Conservation (phyloP, 75 land plant genomes). For the Cunninghamia lanceolata region DNA sequence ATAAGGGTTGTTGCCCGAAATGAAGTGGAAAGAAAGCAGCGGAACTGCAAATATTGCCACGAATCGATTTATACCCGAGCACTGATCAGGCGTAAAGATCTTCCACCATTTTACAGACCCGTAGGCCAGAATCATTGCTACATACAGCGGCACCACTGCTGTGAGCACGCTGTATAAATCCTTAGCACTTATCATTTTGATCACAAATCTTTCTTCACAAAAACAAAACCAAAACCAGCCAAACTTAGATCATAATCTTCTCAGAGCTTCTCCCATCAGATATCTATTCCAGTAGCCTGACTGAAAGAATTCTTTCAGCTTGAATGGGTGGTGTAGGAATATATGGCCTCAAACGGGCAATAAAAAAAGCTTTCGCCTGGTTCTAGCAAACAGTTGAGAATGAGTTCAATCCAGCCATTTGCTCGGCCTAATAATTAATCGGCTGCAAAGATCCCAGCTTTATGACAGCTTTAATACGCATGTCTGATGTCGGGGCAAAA, state of each 20-base stretch:
- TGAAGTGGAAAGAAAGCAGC: conserved; percentile 87
- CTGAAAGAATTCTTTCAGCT: too few relatives aligned
- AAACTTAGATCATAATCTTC: too few relatives aligned
- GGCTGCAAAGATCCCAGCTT: conserved; percentile 7
- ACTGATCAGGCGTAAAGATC: conserved; percentile 83
- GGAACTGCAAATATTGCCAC: conserved; percentile 95
- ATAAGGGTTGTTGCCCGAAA: conserved; percentile 78
- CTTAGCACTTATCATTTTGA: conserved; percentile 54
- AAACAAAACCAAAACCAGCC: not conserved
- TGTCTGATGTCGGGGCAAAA: conserved; percentile 13
- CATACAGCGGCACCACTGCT: conserved; percentile 87
- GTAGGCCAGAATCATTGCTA: conserved; percentile 89
- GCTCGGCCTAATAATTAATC: not conserved
- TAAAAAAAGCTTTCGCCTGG: not conserved
- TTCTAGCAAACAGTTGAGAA: not conserved
- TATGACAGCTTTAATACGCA: conserved; percentile 11
- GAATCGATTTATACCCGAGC: conserved; percentile 90
- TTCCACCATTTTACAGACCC: conserved; percentile 95
- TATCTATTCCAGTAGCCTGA: too few relatives aligned
- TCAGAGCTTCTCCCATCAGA: too few relatives aligned
- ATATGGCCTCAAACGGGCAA: not conserved
- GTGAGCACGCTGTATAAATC: conserved; percentile 85
- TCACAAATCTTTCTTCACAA: not conserved
- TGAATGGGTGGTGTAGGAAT: too few relatives aligned
- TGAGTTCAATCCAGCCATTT: not conserved